Evolutionary conservation across 2,329 filamentous ascomycete species (phyloP).

Genomic region (Proliferodiscus dingleyae): DNA sequence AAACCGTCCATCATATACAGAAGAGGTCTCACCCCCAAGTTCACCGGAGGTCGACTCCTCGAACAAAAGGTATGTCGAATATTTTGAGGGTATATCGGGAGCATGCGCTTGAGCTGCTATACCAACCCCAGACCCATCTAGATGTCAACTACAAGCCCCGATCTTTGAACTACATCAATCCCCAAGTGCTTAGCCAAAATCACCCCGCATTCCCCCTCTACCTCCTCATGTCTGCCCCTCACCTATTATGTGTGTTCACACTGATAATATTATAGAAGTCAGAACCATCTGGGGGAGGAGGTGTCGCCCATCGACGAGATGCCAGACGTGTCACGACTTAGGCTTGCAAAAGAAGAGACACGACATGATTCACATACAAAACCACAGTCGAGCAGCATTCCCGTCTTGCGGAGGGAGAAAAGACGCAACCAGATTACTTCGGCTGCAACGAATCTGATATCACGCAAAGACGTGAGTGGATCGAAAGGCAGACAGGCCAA

Average conservation of each 20-base stretch:
- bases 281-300: conserved; percentile 22
- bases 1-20: conserved; percentile 24
- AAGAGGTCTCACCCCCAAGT: conserved; percentile 40
- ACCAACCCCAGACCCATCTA: conserved; percentile 1
- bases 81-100: conserved; percentile 11
- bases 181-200: conserved; percentile 15
- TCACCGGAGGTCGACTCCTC: conserved; percentile 36
- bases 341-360: conserved; percentile 8
- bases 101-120: conserved; percentile 15
- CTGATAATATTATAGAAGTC: conserved; percentile 18
- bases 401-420: conserved; percentile 29
- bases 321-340: conserved; percentile 23
- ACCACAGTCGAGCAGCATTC: conserved; percentile 27
- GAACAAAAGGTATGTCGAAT: conserved; percentile 24
- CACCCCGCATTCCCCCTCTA: conserved; percentile 16
- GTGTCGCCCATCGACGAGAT: conserved; percentile 39
- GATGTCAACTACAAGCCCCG: not conserved
- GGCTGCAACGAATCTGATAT: conserved; percentile 21
- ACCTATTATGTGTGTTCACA: conserved; percentile 1
- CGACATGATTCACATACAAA: conserved; percentile 13
- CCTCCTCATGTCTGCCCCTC: conserved; percentile 18
- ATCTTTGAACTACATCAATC: conserved; percentile 7
- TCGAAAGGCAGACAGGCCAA: conserved; percentile 23
- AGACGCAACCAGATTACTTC: conserved; percentile 26
- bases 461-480: conserved; percentile 23